Percentiles rank a stretch among this genome's conserved stretches.
These are phyloP conservation scores for Hanseniaspora jakobsenii DNA, from an alignment of 805 yeast genomes.

Conservation along the genomic window DNA sequence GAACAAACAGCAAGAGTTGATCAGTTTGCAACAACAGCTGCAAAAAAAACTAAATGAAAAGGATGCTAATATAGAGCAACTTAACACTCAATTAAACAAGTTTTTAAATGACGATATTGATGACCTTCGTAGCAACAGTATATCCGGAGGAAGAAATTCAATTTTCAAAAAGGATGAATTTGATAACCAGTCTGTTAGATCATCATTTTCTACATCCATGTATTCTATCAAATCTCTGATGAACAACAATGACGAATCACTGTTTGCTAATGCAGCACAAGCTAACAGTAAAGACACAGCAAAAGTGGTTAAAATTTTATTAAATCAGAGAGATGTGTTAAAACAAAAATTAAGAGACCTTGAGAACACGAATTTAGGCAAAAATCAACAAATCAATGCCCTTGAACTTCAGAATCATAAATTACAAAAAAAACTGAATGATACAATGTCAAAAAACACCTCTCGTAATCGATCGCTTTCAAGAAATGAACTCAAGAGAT, in stretches of 20 bases:
- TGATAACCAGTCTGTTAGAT: conserved; percentile 8
- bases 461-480: neutral
- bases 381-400: neutral
- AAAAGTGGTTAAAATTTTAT: conserved; percentile 5
- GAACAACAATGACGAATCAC: neutral
- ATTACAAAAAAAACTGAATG: neutral
- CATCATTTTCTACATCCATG: conserved; percentile 9
- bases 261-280: neutral
- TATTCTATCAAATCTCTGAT: conserved; percentile 9
- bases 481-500: neutral
- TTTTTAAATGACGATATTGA: conserved; percentile 5
- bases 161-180: conserved; percentile 1
- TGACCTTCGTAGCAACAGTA: neutral
- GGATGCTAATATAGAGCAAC: neutral
- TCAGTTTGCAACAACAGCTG: neutral
- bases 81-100: conserved; percentile 4
- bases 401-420: conserved; percentile 1
- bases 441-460: neutral
- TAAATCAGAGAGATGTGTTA: conserved; percentile 11
- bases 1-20: conserved; percentile 10
- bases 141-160: neutral
- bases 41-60: neutral
- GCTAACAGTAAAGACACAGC: conserved; percentile 2
- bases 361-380: neutral
- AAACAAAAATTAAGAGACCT: conserved; percentile 6